Percentiles rank a stretch among this genome's conserved stretches.
These are phyloP conservation scores for Acacia crassicarpa DNA, from an alignment of 306 rosid genomes.

Conservation along the genomic window DNA sequence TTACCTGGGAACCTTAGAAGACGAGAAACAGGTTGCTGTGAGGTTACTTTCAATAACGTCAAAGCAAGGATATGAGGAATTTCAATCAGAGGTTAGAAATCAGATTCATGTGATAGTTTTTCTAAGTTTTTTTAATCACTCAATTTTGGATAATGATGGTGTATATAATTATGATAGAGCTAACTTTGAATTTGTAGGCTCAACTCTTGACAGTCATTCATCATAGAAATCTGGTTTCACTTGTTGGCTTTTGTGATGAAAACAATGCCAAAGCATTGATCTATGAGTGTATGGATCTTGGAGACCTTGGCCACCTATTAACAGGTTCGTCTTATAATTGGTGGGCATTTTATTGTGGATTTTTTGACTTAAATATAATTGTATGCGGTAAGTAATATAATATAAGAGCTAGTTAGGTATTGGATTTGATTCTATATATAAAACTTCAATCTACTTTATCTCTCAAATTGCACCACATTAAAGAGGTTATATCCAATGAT, in stretches of 20 bases:
- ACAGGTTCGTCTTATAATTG: conserved; percentile 19
- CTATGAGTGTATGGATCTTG: background rate
- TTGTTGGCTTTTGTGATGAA: conserved; percentile 26
- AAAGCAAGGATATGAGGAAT: background rate
- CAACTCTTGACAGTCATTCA: background rate
- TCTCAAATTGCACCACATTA: no score
- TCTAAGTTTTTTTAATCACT: background rate
- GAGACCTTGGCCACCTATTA: conserved; percentile 20
- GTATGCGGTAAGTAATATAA: no score
- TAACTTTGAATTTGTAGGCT: background rate
- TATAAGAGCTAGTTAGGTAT: no score
- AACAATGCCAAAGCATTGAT: conserved; percentile 26
- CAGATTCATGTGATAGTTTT: background rate
- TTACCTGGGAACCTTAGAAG: background rate
- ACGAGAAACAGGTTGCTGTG: background rate
- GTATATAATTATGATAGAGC: background rate
- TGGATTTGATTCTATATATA: no score
- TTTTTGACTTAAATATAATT: no score
- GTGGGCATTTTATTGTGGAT: no score
- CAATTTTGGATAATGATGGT: background rate
- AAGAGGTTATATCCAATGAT: no score
- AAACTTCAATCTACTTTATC: no score
- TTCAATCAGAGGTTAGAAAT: background rate
- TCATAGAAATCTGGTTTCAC: background rate
- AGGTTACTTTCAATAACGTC: background rate